phyloP scores from a whole-genome alignment of 345 rosid species.

The Murraya paniculata region DNA sequence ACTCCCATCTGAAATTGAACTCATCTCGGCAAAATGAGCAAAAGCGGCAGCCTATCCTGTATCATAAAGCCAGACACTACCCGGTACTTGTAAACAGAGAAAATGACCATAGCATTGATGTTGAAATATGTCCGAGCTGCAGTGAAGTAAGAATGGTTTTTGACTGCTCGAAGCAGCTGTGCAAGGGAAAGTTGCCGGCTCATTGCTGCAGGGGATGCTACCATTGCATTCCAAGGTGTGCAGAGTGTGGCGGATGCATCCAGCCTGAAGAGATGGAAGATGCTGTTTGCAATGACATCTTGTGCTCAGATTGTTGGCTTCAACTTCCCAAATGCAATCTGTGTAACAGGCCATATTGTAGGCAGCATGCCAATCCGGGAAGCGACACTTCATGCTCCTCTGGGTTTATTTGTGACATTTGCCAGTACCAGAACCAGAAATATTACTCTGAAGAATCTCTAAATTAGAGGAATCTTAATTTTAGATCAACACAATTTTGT shows the following conservation, averaged over 20 bases:
- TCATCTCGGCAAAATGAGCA: conserved; percentile 5
- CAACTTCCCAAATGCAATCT: conserved; percentile 62
- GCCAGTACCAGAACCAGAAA: conserved; percentile 23
- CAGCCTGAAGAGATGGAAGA: conserved; percentile 44
- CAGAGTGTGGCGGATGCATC: conserved; percentile 58
- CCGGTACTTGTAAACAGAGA: background rate
- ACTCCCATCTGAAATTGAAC: conserved; percentile 24
- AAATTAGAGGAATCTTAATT: background rate
- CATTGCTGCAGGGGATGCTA: conserved; percentile 37
- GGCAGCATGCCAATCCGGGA: conserved; percentile 28
- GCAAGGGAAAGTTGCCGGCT: conserved; percentile 24
- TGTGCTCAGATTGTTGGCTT: conserved; percentile 75
- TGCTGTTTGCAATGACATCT: conserved; percentile 42
- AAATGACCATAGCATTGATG: conserved; percentile 31
- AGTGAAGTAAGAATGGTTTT: conserved; percentile 53
- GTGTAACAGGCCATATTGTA: conserved; percentile 75
- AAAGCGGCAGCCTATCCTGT: conserved; percentile 15
- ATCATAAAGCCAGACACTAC: conserved; percentile 20
- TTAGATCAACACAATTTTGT: background rate
- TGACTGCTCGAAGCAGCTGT: conserved; percentile 47
- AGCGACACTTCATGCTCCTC: conserved; percentile 10
- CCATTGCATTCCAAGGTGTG: conserved; percentile 63
- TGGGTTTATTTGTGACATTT: conserved; percentile 58
- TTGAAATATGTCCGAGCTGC: conserved; percentile 68
- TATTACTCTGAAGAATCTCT: background rate